phyloP scores from a whole-genome alignment of 805 yeast species.

The Lachancea sp. region DNA sequence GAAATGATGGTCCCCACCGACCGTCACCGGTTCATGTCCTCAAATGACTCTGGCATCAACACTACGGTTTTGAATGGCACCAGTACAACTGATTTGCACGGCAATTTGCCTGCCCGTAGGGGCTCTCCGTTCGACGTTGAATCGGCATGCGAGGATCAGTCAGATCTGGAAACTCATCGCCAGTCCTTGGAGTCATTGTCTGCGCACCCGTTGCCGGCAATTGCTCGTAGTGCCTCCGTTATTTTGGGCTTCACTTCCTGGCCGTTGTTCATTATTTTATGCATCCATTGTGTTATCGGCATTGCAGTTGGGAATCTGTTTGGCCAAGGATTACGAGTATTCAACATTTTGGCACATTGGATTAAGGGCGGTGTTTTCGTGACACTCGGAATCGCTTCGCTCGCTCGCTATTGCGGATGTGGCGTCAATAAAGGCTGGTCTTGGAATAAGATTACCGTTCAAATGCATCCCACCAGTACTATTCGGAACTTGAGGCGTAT shows the following conservation, averaged over 20 bases:
- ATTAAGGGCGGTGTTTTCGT: conserved; percentile 93
- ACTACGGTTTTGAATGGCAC: conserved; percentile 8
- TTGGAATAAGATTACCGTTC: conserved; percentile 58
- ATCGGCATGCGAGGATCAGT: background rate
- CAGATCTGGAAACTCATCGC: conserved; percentile 6
- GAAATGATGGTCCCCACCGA: conserved; percentile 6
- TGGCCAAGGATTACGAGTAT: conserved; percentile 62
- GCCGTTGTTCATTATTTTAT: conserved; percentile 55
- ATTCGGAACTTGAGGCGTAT: conserved; percentile 20
- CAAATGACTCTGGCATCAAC: conserved; percentile 11
- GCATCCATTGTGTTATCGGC: conserved; percentile 49
- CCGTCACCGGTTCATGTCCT: conserved; percentile 7
- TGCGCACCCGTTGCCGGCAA: background rate
- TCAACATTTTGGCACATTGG: conserved; percentile 87
- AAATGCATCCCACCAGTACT: conserved; percentile 24
- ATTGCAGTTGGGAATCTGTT: conserved; percentile 58
- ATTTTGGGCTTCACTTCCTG: conserved; percentile 52
- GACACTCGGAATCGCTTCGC: conserved; percentile 64
- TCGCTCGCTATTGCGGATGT: conserved; percentile 84
- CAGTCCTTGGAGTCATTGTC: conserved; percentile 1
- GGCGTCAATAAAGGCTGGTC: conserved; percentile 76
- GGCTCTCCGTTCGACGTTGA: conserved; percentile 1
- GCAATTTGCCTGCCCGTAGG: conserved; percentile 32
- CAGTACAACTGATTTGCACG: conserved; percentile 33
- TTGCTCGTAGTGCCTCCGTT: conserved; percentile 25